Evolutionary conservation across 2,329 filamentous ascomycete species (phyloP).

Genomic region (Fusarium sp.): DNA sequence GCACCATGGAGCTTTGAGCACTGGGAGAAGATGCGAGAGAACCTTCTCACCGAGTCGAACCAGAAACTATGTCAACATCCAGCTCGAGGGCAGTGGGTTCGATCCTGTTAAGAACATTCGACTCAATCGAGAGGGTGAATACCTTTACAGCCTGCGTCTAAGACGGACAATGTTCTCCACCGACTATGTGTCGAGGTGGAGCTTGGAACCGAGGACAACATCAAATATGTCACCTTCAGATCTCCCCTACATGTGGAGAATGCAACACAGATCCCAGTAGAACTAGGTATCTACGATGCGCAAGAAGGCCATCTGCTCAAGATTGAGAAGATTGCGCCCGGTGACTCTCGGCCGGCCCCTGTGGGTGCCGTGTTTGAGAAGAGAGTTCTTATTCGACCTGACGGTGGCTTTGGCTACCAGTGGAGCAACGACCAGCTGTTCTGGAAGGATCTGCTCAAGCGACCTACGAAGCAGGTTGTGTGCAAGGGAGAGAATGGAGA

Average conservation of each 20-base stretch:
- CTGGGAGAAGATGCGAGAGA: constrained; percentile 95
- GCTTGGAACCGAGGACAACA: constrained; percentile 85
- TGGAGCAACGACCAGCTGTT: constrained; percentile 93
- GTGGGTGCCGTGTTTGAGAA: constrained; percentile 94
- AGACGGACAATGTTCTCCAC: constrained; percentile 86
- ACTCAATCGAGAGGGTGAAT: constrained; percentile 94
- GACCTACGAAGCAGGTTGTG: constrained; percentile 86
- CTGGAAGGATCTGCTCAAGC: constrained; percentile 91
- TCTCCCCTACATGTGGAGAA: constrained; percentile 95
- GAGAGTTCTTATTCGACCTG: constrained; percentile 86
- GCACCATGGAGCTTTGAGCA: constrained; percentile 97
- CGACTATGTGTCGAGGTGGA: constrained; percentile 92
- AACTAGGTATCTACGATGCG: constrained; percentile 90
- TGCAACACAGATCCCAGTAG: constrained; percentile 94
- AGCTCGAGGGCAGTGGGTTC: constrained; percentile 93
- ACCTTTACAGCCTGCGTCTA: constrained; percentile 87
- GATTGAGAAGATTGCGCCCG: constrained; percentile 96
- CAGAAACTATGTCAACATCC: constrained; percentile 84
- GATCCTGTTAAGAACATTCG: constrained; percentile 89
- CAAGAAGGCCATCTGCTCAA: constrained; percentile 91
- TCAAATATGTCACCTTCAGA: constrained; percentile 96
- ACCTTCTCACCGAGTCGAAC: constrained; percentile 84
- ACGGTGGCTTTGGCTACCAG: constrained; percentile 95
- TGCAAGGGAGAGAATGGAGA: constrained; percentile 89
- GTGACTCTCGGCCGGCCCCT: constrained; percentile 88